A percentile compares a stretch with the other conserved stretches of the same genome.
These are phyloP conservation scores for Barnettozyma californica DNA, from an alignment of 805 yeast genomes.

Conservation along the genomic window DNA sequence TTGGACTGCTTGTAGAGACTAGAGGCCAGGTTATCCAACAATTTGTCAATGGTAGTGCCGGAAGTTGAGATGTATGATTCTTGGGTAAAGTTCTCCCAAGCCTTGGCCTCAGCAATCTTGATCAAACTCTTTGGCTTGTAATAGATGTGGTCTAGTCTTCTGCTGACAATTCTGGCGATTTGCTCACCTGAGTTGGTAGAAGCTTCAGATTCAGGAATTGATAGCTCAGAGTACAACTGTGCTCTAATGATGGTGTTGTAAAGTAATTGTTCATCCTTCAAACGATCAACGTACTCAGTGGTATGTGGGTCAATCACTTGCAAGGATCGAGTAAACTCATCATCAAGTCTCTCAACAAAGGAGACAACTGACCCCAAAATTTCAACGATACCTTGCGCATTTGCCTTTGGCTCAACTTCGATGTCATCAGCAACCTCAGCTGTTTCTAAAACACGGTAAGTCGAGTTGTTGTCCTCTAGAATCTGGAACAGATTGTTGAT, in stretches of 20 bases:
- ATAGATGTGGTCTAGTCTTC: constrained; percentile 89
- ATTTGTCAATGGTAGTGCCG: constrained; percentile 41
- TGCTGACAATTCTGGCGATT: constrained; percentile 67
- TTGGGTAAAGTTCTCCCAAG: constrained; percentile 56
- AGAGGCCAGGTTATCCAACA: constrained; percentile 61
- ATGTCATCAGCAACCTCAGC: constrained; percentile 70
- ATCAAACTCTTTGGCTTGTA: constrained; percentile 83
- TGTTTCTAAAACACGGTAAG: constrained; percentile 69
- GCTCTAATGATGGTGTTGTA: constrained; percentile 76
- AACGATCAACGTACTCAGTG: constrained; percentile 84
- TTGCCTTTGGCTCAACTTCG: constrained; percentile 60
- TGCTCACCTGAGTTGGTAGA: constrained; percentile 34
- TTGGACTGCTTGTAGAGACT: constrained; percentile 63
- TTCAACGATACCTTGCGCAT: constrained; percentile 61
- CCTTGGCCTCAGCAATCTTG: constrained; percentile 57
- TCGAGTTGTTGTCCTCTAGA: constrained; percentile 53
- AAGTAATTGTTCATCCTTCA: constrained; percentile 77
- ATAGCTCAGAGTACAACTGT: constrained; percentile 77
- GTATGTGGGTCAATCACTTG: constrained; percentile 93
- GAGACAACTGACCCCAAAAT: constrained; percentile 83
- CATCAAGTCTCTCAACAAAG: constrained; percentile 88
- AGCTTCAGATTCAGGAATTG: constrained; percentile 38
- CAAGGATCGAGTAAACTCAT: constrained; percentile 84
- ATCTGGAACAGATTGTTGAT: constrained; percentile 57
- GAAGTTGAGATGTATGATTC: constrained; percentile 27